Evolutionary conservation across 2,329 filamentous ascomycete species (phyloP).

Genomic region (Colletotrichum liaoningense): DNA sequence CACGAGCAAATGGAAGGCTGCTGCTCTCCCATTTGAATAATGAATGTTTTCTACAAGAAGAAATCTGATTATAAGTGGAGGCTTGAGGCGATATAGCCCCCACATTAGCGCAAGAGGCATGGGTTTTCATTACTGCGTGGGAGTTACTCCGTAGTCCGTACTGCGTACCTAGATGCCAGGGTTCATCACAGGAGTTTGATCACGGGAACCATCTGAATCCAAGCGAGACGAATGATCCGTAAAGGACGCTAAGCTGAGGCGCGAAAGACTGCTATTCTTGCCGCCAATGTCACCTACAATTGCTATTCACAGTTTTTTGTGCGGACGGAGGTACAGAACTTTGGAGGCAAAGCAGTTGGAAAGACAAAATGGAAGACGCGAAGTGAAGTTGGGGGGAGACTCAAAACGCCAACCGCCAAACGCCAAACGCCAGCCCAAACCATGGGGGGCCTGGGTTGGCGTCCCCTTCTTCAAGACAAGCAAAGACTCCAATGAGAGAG

Average conservation of each 20-base stretch:
- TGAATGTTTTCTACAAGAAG: not conserved
- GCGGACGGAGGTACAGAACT: not conserved
- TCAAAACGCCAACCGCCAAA: not conserved
- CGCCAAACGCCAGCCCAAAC: not conserved
- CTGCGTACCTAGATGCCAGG: not conserved
- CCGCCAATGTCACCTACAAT: not conserved
- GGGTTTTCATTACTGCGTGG: no score
- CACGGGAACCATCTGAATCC: not conserved
- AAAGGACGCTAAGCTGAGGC: not conserved
- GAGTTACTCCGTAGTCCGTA: no score
- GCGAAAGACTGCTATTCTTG: not conserved
- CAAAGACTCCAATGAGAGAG: not conserved
- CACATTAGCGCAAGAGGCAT: no score
- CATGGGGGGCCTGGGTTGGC: not conserved
- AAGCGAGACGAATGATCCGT: not conserved
- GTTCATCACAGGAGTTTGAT: not conserved
- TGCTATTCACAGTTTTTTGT: not conserved
- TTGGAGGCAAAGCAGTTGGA: not conserved
- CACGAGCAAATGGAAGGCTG: not conserved
- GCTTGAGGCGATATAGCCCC: not conserved
- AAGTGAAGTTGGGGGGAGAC: not conserved
- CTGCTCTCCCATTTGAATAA: not conserved
- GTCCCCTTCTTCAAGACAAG: not conserved
- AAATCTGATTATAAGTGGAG: not conserved
- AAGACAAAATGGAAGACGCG: not conserved